Conservation (phyloP, 768 basidiomycete genomes). For the Tephrocybe sp. region DNA sequence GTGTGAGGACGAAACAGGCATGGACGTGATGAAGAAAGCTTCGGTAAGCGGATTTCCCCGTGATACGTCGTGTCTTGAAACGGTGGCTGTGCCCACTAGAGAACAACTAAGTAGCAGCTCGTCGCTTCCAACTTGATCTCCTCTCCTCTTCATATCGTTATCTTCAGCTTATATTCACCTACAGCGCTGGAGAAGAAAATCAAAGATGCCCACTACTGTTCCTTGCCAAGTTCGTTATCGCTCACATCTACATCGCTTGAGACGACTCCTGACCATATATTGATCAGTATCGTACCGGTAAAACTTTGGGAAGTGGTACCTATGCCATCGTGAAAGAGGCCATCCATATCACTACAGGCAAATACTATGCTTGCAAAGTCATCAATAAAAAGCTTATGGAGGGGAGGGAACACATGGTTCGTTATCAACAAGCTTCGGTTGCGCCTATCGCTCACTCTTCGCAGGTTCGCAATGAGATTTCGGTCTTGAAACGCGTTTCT, state of each 20-base stretch:
- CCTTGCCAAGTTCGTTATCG: conserved; percentile 40
- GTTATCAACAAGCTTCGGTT: conserved; percentile 20
- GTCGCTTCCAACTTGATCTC: background rate
- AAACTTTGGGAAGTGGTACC: conserved; percentile 86
- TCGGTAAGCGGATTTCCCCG: conserved; percentile 7
- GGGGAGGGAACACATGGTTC: conserved; percentile 95
- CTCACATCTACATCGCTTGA: conserved; percentile 9
- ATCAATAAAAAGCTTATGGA: conserved; percentile 99
- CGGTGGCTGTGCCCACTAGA: conserved; percentile 18
- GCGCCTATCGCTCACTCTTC: conserved; percentile 3
- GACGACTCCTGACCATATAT: conserved; percentile 6
- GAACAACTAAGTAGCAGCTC: conserved; percentile 13
- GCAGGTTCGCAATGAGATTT: conserved; percentile 95
- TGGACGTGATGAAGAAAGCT: background rate
- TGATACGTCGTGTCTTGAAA: conserved; percentile 3
- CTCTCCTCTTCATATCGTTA: background rate
- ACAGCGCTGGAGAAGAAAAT: conserved; percentile 10
- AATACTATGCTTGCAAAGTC: conserved; percentile 99
- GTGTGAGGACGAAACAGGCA: background rate
- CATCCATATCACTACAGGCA: conserved; percentile 84
- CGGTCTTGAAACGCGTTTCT: conserved; percentile 90
- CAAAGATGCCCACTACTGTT: conserved; percentile 36
- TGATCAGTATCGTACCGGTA: conserved; percentile 79
- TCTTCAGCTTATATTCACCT: background rate
- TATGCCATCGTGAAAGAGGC: conserved; percentile 97